Conservation (phyloP, 116 monocot genomes). For the Thalassia testudinum region DNA sequence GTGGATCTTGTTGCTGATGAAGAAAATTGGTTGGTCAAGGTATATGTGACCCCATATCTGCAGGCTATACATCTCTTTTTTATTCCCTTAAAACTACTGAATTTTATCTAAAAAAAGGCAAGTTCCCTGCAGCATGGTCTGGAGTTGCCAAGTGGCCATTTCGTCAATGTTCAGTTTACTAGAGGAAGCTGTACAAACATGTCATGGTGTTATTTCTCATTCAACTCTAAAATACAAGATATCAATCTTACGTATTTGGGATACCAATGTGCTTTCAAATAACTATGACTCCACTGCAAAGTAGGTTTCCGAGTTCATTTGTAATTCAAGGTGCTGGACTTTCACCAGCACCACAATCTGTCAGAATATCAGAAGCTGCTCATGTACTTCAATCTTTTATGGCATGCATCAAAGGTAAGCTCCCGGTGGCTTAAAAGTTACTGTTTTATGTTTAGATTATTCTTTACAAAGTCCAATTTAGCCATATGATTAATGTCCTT, state of each 20-base stretch:
- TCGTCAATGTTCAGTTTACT: conserved; percentile 29
- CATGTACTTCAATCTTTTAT: conserved; percentile 44
- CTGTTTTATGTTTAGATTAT: too few relatives aligned
- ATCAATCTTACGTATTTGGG: too few relatives aligned
- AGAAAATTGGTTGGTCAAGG: conserved; percentile 54
- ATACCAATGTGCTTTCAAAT: too few relatives aligned
- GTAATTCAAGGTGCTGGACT: conserved; percentile 62
- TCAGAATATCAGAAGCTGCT: conserved; percentile 48
- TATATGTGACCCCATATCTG: conserved; percentile 6
- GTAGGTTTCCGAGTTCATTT: conserved; percentile 69
- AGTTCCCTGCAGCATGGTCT: conserved; percentile 49
- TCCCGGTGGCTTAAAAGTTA: too few relatives aligned
- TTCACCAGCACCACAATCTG: conserved; percentile 53
- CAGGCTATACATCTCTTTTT: background rate
- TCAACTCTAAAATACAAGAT: too few relatives aligned
- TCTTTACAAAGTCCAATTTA: too few relatives aligned
- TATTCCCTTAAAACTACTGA: background rate
- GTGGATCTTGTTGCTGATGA: conserved; percentile 26
- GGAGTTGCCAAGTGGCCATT: conserved; percentile 27
- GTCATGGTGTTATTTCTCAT: conserved; percentile 36
- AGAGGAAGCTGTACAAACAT: conserved; percentile 17
- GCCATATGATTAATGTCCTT: too few relatives aligned
- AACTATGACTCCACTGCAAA: too few relatives aligned
- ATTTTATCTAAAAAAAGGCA: conserved; percentile 4
- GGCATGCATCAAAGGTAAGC: conserved; percentile 37